phyloP scores from a whole-genome alignment of 805 yeast species.

The Candida gorgasii region DNA sequence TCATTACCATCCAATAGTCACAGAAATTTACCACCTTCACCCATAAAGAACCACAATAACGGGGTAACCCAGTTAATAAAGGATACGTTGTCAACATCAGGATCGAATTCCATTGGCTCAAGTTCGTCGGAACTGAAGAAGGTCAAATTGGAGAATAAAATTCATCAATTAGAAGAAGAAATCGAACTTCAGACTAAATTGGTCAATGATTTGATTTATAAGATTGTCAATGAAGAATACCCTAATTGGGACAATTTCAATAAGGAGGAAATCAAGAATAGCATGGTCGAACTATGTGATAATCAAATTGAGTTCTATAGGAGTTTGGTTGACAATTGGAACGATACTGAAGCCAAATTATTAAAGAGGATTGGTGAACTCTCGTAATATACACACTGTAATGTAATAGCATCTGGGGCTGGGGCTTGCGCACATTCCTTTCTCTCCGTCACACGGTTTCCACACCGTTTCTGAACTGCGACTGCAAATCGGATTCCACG shows the following conservation, averaged over 20 bases:
- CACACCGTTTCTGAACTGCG: too few species aligned
- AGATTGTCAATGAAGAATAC: slow-evolving; percentile 51
- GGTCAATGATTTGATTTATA: slow-evolving; percentile 47
- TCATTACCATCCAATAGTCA: slow-evolving; percentile 18
- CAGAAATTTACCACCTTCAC: slow-evolving; percentile 32
- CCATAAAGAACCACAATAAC: slow-evolving; percentile 26
- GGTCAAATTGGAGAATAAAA: slow-evolving; percentile 41
- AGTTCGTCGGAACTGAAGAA: slow-evolving; percentile 46
- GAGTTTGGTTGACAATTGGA: slow-evolving; percentile 70
- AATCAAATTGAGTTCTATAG: slow-evolving; percentile 74
- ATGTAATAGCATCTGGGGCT: too few species aligned
- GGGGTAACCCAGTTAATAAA: slow-evolving; percentile 46
- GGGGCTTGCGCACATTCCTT: too few species aligned
- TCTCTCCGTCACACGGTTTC: too few species aligned
- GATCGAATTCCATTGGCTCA: slow-evolving; percentile 41
- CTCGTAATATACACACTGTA: too few species aligned
- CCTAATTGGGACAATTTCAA: slow-evolving; percentile 78
- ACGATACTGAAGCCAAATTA: slow-evolving; percentile 46
- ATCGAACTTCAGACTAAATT: slow-evolving; percentile 43
- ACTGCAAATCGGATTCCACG: too few species aligned
- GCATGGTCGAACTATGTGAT: slow-evolving; percentile 73
- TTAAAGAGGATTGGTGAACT: slow-evolving; percentile 27
- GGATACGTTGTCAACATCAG: slow-evolving; percentile 52
- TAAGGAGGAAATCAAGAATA: slow-evolving; percentile 69
- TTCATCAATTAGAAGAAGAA: slow-evolving; percentile 47